Evolutionary conservation across 345 rosid genomes (phyloP).

Genomic region (Xanthoceras sorbifolium): DNA sequence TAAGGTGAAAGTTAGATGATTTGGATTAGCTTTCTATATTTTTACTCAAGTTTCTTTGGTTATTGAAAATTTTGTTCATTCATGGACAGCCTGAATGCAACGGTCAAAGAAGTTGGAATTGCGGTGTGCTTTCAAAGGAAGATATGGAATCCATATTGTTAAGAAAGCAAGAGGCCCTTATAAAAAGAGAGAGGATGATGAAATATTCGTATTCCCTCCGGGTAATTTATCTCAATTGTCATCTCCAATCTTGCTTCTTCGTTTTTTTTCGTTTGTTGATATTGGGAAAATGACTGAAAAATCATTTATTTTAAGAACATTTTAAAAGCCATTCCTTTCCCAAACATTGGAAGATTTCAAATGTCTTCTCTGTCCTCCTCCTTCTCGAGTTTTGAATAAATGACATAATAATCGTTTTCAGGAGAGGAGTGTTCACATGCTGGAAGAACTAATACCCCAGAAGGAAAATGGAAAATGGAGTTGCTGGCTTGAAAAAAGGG

Average conservation of each 20-base stretch:
- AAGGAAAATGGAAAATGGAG: constrained; percentile 46
- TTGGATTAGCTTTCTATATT: not conserved
- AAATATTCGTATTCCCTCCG: constrained; percentile 76
- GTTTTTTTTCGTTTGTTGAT: not conserved
- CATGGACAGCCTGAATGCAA: constrained; percentile 40
- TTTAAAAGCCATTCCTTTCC: too few relatives aligned
- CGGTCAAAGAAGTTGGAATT: constrained; percentile 59
- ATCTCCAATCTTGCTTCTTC: not conserved
- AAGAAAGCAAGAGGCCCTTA: constrained; percentile 59
- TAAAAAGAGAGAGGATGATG: constrained; percentile 72
- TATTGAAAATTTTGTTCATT: not conserved
- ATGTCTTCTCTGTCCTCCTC: too few relatives aligned
- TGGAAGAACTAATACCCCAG: constrained; percentile 39
- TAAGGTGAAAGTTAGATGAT: constrained; percentile 34
- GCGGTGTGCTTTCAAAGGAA: constrained; percentile 54
- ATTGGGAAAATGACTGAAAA: not conserved
- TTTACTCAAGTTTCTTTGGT: not conserved
- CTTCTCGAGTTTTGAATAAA: not conserved
- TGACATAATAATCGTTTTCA: constrained; percentile 27
- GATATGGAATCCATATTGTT: constrained; percentile 59
- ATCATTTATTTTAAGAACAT: too few relatives aligned
- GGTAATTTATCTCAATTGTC: constrained; percentile 38
- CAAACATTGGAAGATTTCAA: too few relatives aligned
- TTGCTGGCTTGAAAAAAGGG: constrained; percentile 34
- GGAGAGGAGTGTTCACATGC: constrained; percentile 59